A percentile compares a stretch with the other conserved stretches of the same genome.
phyloP scores from a whole-genome alignment of 1,284 basidiomycete species.

The Austroboletus olivaceoglutinosus region DNA sequence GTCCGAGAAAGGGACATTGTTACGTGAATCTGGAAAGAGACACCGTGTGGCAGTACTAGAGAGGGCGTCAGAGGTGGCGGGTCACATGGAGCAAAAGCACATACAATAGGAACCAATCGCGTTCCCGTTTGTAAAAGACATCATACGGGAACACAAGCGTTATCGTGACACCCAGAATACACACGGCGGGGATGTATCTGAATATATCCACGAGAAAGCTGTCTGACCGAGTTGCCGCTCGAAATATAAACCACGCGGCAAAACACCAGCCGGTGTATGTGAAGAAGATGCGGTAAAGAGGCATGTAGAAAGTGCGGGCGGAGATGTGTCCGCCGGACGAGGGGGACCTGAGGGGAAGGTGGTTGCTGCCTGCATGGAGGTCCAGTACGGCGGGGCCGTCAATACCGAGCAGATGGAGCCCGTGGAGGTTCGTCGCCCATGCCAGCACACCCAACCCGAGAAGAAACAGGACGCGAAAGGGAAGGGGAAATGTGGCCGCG shows the following conservation, averaged over 20 bases:
- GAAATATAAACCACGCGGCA: conserved; percentile 66
- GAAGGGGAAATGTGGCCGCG: conserved; percentile 69
- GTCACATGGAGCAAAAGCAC: conserved; percentile 29
- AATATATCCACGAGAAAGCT: conserved; percentile 63
- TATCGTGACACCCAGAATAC: conserved; percentile 56
- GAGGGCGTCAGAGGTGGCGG: conserved; percentile 5
- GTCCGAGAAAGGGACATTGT: conserved; percentile 83
- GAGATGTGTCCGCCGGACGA: conserved; percentile 34
- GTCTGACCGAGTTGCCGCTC: conserved; percentile 56
- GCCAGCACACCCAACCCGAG: conserved; percentile 68
- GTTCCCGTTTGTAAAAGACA: conserved; percentile 62
- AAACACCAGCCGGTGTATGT: conserved; percentile 60
- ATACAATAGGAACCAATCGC: conserved; percentile 74
- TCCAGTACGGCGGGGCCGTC: conserved; percentile 72
- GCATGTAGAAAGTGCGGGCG: conserved; percentile 42
- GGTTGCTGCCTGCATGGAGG: conserved; percentile 40
- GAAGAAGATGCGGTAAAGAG: conserved; percentile 67
- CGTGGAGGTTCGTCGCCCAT: conserved; percentile 88
- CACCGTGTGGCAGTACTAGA: conserved; percentile 49
- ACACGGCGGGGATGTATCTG: conserved; percentile 72
- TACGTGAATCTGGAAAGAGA: conserved; percentile 59
- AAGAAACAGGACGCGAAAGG: conserved; percentile 77
- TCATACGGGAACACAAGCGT: conserved; percentile 67
- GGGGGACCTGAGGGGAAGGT: conserved; percentile 28
- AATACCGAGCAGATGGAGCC: conserved; percentile 70